Evolutionary conservation across 306 rosid genomes (phyloP), one percentile per base, ranked within the genome.

Genomic region (Quillaja saponaria): DNA sequence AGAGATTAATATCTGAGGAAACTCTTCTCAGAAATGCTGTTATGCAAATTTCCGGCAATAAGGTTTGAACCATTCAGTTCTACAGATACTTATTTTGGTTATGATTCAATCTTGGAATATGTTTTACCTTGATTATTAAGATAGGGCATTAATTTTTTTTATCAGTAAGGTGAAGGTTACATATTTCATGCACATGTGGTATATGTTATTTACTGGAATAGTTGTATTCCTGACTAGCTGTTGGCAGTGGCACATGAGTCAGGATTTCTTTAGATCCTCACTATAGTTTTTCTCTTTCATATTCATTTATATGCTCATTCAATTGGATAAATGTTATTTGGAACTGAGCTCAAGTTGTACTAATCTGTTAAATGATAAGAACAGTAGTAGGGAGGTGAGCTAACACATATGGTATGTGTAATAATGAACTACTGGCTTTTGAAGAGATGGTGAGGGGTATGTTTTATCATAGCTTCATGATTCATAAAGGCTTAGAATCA

Each of bases 11-110:
- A 76, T 88, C 97, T 25, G 80, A 73, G 69, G 70, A 88, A 77
- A 91, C 92, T 46, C 84, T 88, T 39, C 63, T 16, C 34, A 80
- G 97, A 76, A 91, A 91, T 77, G 66, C 67, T 49, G 95, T 91
- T 47, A 80, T 81, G 87, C 90, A 88, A 75, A 37, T 77, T 72
- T 69, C 69, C 34, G 72, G 71, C 33, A 49, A 72, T 46, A 78
- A 84, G 97, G 97, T 91, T n/a, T 25, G 2, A 25, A 82, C 50
- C 20, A 25, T 25, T 68, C 47, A 58, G 49, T 51, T 41, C 46
- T 52, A 55, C 49, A 13, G 28, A 14, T 55, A 38, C 8, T 18
- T 28, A 49, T 47, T 28, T n/a, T 42, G 55, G 7, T 34, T 34
- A 34, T 13, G 19, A 19, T 34, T 52, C 13, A 28, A 34, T 14